Evolutionary conservation across 2,329 filamentous ascomycete species (phyloP), one percentile per base, ranked within the genome.

Genomic region (Apiospora aurea): DNA sequence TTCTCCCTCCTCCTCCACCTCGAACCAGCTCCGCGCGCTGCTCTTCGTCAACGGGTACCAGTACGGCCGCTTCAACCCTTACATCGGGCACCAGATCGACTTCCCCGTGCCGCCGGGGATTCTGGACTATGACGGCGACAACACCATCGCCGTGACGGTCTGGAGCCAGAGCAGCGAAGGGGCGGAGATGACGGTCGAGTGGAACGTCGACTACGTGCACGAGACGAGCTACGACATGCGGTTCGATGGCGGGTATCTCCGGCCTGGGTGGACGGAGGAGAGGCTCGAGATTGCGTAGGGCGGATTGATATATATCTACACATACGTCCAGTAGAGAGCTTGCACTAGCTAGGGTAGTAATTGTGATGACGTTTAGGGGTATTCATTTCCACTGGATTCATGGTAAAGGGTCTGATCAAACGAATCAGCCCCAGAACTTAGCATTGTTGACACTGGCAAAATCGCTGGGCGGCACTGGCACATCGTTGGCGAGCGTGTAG

Each of bases 1-100:
- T n/a, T 75, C 72, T 73, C 1, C 41, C 13, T 43, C 41, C 41
- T 75, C 72, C 74, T 11, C 41, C 13, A 10, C 41, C 41, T 80
- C 77, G 26, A 84, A 84, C 74, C 80, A 78, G 24, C 74, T 84
- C 3, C 84, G 90, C 14, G 87, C 85, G 0, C 85, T 90, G 75
- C 78, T 92, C 2, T 91, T 89, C 71, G 85, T 91, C n/a, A 92
- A 92, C 71, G 90, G 90, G 0, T 92, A 91, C 75, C 89, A 91
- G 76, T 91, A 90, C 74, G 89, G 87, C 1, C 85, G 88, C 10
- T 91, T 87, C 76, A 87, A 88, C 72, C 88, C 89, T 0, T 85
- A 87, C 69, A 89, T 92, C 51, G 90, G 90, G 0, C 87, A 90
- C 67, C 89, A 92, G 80, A 83, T 87, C 21, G 82, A 85, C 21